Conservation (phyloP, 192 early-diverging fungal species). For the Phycomyces nitens region DNA sequence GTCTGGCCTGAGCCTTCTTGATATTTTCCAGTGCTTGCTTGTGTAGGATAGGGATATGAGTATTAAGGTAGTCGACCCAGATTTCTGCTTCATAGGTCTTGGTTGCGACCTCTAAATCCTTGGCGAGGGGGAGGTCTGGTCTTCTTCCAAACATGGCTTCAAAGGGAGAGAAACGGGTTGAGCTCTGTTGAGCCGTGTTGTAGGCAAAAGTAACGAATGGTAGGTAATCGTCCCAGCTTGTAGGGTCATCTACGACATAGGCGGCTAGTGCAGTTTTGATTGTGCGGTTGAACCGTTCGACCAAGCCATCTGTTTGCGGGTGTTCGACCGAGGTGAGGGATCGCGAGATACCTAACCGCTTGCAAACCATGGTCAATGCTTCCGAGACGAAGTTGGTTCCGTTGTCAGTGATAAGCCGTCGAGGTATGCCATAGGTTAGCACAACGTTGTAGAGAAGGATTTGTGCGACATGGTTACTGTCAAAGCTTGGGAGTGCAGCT, state of each 20-base stretch:
- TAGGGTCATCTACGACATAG: background rate
- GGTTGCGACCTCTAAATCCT: background rate
- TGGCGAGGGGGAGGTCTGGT: background rate
- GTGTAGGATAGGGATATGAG: too few relatives aligned
- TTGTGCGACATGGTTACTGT: background rate
- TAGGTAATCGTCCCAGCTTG: background rate
- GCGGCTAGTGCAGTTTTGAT: background rate
- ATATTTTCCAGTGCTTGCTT: too few relatives aligned
- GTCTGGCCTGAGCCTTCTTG: too few relatives aligned
- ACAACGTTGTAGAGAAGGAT: background rate
- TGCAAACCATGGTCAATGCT: background rate
- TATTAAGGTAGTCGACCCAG: too few relatives aligned
- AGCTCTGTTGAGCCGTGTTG: slow-evolving; percentile 8
- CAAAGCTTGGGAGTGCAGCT: background rate
- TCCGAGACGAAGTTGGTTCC: background rate
- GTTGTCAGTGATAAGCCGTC: slow-evolving; percentile 3
- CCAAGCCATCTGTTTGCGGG: slow-evolving; percentile 14
- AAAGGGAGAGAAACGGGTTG: slow-evolving; percentile 3
- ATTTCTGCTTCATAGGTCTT: slow-evolving; percentile 13
- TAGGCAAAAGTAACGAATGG: slow-evolving; percentile 12
- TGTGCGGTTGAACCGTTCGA: slow-evolving; percentile 8
- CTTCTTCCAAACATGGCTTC: slow-evolving; percentile 10
- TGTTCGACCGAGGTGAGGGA: slow-evolving; percentile 10
- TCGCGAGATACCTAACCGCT: background rate
- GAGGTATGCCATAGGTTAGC: background rate